These are phyloP conservation scores for Circinella minor DNA, from an alignment of 371 early-diverging fungal genomes.

Conservation along the genomic window DNA sequence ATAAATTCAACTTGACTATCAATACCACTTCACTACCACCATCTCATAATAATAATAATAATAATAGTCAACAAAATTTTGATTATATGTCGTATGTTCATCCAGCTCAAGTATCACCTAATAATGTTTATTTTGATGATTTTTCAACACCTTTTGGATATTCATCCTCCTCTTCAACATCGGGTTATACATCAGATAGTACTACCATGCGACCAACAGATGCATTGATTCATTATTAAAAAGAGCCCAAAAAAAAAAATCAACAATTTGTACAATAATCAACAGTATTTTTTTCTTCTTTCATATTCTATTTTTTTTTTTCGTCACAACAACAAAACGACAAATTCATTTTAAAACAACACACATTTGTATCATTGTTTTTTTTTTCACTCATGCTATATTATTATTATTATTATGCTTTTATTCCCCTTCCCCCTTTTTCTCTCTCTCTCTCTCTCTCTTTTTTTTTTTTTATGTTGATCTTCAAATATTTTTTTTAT, in stretches of 20 bases:
- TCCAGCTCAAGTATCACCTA: slow-evolving; percentile 9
- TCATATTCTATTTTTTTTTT: too few relatives aligned
- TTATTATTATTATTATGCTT: too few relatives aligned
- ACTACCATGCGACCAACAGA: slow-evolving; percentile 28
- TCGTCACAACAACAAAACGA: too few relatives aligned
- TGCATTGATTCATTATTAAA: slow-evolving; percentile 26
- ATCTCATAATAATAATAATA: neutral
- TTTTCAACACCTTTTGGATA: slow-evolving; percentile 6
- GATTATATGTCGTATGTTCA: slow-evolving; percentile 5
- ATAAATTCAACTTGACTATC: neutral
- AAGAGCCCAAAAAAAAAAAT: neutral
- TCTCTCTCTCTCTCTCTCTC: too few relatives aligned
- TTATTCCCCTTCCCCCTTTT: too few relatives aligned
- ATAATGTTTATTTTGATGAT: slow-evolving; percentile 15
- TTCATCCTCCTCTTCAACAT: slow-evolving; percentile 8
- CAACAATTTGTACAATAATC: neutral
- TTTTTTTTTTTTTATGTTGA: too few relatives aligned
- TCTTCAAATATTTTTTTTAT: neutral
- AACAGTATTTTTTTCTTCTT: neutral
- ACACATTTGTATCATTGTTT: too few relatives aligned
- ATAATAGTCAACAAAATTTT: neutral
- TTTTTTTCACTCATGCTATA: too few relatives aligned
- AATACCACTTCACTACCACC: neutral
- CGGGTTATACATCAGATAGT: slow-evolving; percentile 9
- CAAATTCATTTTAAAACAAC: too few relatives aligned